Percentiles rank a stretch among this genome's conserved stretches.
Conservation (phyloP, 2,329 filamentous ascomycete species). For the Aspergillus tubingensis region DNA sequence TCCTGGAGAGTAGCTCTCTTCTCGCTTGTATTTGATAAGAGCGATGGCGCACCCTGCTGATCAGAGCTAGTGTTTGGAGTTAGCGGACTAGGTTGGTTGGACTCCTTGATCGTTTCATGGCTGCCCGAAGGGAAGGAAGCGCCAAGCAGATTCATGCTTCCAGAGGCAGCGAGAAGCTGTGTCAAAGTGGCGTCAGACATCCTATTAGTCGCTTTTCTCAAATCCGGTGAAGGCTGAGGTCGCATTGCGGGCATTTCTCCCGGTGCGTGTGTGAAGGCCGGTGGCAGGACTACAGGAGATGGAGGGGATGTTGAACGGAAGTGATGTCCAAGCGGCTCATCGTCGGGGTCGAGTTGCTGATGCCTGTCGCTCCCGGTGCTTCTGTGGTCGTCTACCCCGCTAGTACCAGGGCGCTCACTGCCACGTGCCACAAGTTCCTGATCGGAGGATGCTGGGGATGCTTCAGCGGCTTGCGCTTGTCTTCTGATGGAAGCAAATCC, state of each 20-base stretch:
- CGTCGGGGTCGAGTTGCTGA: constrained; percentile 19
- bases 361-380: constrained; percentile 44
- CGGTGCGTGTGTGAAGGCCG: constrained; percentile 75
- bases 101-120: constrained; percentile 38
- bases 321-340: constrained; percentile 37
- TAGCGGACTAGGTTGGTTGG: constrained; percentile 41
- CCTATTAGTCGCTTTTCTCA: constrained; percentile 78
- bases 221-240: constrained; percentile 73
- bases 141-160: constrained; percentile 50
- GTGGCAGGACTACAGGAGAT: constrained; percentile 75
- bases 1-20: constrained; percentile 28
- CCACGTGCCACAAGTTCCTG: constrained; percentile 34
- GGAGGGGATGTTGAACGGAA: constrained; percentile 60
- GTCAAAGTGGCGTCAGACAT: constrained; percentile 80
- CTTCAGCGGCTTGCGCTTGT: constrained; percentile 24
- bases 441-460: constrained; percentile 41
- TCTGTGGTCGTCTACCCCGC: constrained; percentile 38
- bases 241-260: constrained; percentile 68
- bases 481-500: constrained; percentile 22
- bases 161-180: constrained; percentile 72
- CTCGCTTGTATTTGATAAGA: constrained; percentile 7
- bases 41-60: constrained; percentile 2
- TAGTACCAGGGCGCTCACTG: constrained; percentile 23
- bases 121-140: constrained; percentile 41
- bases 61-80: constrained; percentile 32